These are phyloP conservation scores for Tieghemostelium lacteum DNA, from an alignment of 78 protist genomes.

Conservation along the genomic window DNA sequence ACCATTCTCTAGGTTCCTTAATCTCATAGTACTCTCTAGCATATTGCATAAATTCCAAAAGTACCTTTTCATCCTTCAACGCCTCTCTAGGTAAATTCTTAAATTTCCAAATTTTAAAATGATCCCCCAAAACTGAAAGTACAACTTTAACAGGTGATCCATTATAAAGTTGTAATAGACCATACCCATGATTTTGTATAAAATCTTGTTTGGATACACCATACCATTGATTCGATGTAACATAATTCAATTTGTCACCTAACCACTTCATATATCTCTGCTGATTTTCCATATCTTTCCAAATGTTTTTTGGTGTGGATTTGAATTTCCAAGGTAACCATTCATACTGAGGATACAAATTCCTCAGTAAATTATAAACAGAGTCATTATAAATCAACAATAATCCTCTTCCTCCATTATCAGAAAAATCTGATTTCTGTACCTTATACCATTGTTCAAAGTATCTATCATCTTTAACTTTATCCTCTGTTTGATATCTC, in stretches of 20 bases:
- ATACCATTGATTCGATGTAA: slow-evolving; percentile 30
- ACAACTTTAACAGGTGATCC: slow-evolving; percentile 36
- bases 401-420: not conserved
- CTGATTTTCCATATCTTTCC: slow-evolving; percentile 46
- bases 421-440: not conserved
- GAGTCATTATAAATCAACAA: slow-evolving; percentile 14
- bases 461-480: not conserved
- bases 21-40: slow-evolving; percentile 19
- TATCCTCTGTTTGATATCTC: too few relatives aligned
- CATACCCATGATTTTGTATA: slow-evolving; percentile 7
- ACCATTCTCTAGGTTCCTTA: slow-evolving; percentile 17
- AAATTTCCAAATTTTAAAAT: slow-evolving; percentile 37
- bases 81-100: not conserved
- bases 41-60: slow-evolving; percentile 14
- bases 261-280: slow-evolving; percentile 31
- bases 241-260: slow-evolving; percentile 1
- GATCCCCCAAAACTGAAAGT: not conserved
- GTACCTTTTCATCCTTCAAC: not conserved
- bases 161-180: slow-evolving; percentile 13
- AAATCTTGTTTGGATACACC: slow-evolving; percentile 31
- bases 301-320: slow-evolving; percentile 34
- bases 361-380: not conserved
- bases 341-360: slow-evolving; percentile 3
- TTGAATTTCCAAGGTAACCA: slow-evolving; percentile 50
- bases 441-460: slow-evolving; percentile 28